A percentile compares a stretch with the other conserved stretches of the same genome.
These are phyloP conservation scores for Biscogniauxia marginata DNA, from an alignment of 2,329 filamentous ascomycete genomes.

Conservation along the genomic window DNA sequence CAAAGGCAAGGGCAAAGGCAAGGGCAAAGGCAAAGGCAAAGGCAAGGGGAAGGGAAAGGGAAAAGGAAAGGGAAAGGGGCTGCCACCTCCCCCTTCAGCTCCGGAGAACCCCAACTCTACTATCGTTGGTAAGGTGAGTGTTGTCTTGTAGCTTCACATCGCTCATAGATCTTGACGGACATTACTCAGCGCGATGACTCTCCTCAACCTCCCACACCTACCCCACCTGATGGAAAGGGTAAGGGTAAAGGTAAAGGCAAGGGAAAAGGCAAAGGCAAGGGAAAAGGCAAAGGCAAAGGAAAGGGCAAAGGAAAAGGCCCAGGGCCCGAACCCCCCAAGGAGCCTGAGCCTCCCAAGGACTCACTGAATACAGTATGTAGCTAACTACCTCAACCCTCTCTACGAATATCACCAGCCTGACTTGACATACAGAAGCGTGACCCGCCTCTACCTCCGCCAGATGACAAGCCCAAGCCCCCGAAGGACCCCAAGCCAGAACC, in stretches of 20 bases:
- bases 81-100: no score
- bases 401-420: not conserved
- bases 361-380: not conserved
- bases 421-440: not conserved
- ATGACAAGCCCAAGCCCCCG: not conserved
- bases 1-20: constrained; percentile 3
- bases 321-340: not conserved
- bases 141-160: no score
- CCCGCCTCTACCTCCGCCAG: not conserved
- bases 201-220: no score
- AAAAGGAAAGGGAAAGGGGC: no score
- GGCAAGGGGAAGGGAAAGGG: not conserved
- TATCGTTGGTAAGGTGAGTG: no score
- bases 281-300: not conserved
- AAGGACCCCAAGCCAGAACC: not conserved
- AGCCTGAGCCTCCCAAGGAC: not conserved
- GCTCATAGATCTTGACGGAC: no score
- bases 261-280: not conserved
- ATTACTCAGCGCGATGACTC: no score
- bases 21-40: not conserved
- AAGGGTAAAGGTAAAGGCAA: not conserved
- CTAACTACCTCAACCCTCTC: not conserved
- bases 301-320: not conserved
- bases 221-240: not conserved
- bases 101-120: no score